Evolutionary conservation across 306 rosid species (phyloP).

Genomic region (Canavalia ensiformis): DNA sequence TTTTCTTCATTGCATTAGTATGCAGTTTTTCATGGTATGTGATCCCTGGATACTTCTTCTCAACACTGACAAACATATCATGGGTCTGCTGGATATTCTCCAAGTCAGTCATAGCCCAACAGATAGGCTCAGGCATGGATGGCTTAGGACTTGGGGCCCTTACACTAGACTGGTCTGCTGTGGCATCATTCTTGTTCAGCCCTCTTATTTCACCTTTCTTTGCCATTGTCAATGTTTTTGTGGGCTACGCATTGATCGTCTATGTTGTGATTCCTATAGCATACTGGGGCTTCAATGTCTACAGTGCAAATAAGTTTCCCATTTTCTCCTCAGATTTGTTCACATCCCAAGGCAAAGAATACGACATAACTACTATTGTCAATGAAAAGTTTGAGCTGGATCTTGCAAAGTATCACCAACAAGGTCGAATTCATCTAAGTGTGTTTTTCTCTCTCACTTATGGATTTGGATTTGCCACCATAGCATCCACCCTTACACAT

Average conservation of each 20-base stretch:
- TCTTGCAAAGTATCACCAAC: constrained; percentile 48
- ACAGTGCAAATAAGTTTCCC: constrained; percentile 64
- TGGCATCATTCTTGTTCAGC: constrained; percentile 73
- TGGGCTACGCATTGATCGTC: constrained; percentile 57
- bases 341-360: constrained; percentile 61
- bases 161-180: constrained; percentile 74
- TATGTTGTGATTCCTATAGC: constrained; percentile 63
- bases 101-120: constrained; percentile 80
- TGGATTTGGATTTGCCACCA: constrained; percentile 82
- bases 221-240: constrained; percentile 65
- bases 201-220: constrained; percentile 80
- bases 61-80: constrained; percentile 75
- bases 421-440: constrained; percentile 69
- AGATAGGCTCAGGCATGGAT: constrained; percentile 78
- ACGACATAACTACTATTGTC: constrained; percentile 69
- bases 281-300: constrained; percentile 73
- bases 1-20: constrained; percentile 69
- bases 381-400: constrained; percentile 67
- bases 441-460: constrained; percentile 65
- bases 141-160: constrained; percentile 85
- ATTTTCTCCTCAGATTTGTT: constrained; percentile 78
- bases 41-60: constrained; percentile 75
- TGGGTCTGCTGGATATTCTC: constrained; percentile 83
- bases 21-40: constrained; percentile 78
- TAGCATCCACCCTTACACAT: constrained; percentile 73